Evolutionary conservation across 805 yeast genomes (phyloP).

Genomic region (Kazachstania kunashirensis): DNA sequence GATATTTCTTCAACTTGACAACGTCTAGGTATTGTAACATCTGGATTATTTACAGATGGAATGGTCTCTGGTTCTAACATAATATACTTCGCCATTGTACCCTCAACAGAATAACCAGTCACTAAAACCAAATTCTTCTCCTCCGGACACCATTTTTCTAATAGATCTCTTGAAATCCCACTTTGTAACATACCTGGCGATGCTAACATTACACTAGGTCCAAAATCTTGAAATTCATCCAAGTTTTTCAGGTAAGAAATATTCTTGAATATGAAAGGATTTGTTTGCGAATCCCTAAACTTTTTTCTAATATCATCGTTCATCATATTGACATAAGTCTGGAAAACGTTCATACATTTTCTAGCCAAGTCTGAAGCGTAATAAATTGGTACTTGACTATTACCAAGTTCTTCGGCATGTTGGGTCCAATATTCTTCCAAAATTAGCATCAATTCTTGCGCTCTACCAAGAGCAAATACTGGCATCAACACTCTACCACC

Average conservation of each 20-base stretch:
- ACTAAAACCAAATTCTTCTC: slow-evolving; percentile 76
- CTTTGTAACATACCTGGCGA: slow-evolving; percentile 98
- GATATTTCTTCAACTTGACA: slow-evolving; percentile 85
- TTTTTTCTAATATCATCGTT: slow-evolving; percentile 75
- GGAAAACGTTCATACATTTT: slow-evolving; percentile 95
- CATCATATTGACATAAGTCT: slow-evolving; percentile 95
- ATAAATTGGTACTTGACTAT: slow-evolving; percentile 59
- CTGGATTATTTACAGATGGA: slow-evolving; percentile 74
- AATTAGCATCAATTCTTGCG: slow-evolving; percentile 84
- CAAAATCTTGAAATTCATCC: slow-evolving; percentile 82
- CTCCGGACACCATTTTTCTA: slow-evolving; percentile 97
- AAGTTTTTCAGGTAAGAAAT: slow-evolving; percentile 70
- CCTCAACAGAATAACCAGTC: slow-evolving; percentile 98
- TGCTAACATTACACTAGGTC: slow-evolving; percentile 93
- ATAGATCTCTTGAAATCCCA: slow-evolving; percentile 82
- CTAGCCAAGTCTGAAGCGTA: slow-evolving; percentile 91
- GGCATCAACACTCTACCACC: slow-evolving; percentile 93
- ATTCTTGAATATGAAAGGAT: slow-evolving; percentile 85
- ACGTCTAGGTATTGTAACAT: slow-evolving; percentile 75
- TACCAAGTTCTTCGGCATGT: slow-evolving; percentile 64
- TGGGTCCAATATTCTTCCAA: slow-evolving; percentile 91
- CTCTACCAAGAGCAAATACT: slow-evolving; percentile 92
- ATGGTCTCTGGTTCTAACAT: slow-evolving; percentile 86
- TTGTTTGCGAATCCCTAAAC: slow-evolving; percentile 67
- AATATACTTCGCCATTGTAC: slow-evolving; percentile 89